Evolutionary conservation across 345 rosid species (phyloP), one percentile per base, ranked within the genome.

Genomic region (Litchi chinensis): DNA sequence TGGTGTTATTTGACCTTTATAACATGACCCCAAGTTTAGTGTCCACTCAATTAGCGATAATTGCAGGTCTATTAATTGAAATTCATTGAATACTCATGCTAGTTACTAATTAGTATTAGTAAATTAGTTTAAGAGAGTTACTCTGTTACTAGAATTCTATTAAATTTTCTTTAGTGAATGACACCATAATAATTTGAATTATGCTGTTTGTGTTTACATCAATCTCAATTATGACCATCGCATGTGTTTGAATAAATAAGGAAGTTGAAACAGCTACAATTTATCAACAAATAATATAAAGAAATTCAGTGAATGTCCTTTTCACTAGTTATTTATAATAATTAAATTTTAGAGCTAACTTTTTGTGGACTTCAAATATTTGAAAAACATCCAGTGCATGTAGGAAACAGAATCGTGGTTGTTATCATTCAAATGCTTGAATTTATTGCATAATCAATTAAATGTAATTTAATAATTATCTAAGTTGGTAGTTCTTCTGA

Each of bases 231-330:
- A 50, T 50, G 56, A 50, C 56, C 16, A 12, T 48, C 13, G 54
- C 54, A 22, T 24, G 7, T 5, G 6, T 70, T 70, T 48, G n/a
- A 70, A 70, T 12, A 69, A 69, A 22, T 22, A 22, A 46, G 57
- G 21, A 24, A n/a, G 52, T 70, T 50, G 15, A 50, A 13, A 24
- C 11, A 50, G n/a, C 15, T 26, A 16, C 28, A 71, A 8, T 71
- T 26, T 22, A 71, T 48, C 44, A 13, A 41, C 44, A 41, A 41
- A 50, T 13, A 41, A 50, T 13, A 12, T 50, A 26, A 44, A 26
- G 43, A 52, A n/a, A 71, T 21, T 62, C 74, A 71, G 74, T 50
- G 54, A 11, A 28, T 26, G 62, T 52, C 74, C 1, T 50, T 50
- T 71, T 71, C 62, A 26, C 4, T 52, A 52, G 56, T 24, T 70